Evolutionary conservation across 2,329 filamentous ascomycete genomes (phyloP), one percentile per base, ranked within the genome.

Genomic region (Pseudogymnoascus sp.): DNA sequence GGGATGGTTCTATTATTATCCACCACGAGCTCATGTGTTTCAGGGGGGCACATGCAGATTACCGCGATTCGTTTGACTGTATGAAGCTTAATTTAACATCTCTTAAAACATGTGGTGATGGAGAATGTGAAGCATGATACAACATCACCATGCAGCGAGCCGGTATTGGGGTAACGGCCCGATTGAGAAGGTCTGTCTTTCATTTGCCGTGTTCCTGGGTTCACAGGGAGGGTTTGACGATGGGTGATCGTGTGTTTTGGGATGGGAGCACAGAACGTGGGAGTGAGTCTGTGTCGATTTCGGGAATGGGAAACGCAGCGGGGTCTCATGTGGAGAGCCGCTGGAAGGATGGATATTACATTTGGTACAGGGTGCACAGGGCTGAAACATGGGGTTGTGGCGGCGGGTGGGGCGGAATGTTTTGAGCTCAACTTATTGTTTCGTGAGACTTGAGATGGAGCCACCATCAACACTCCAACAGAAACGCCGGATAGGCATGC

Each of bases 61-160:
- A 54, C 43, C 43, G 43, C 25, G 43, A 32, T 54, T 8, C 43
- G 25, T 54, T 54, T 54, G 43, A 54, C 43, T 30, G 43, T 54
- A 54, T 30, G 43, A 54, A 54, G 43, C 43, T 54, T 54, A 54
- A 54, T 54, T 54, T 32, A 54, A 54, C 43, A 54, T 32, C 25
- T 32, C n/a, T 54, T 54, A 32, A 32, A 54, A 54, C 25, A 18
- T 54, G 43, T 32, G 25, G 25, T 32, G 43, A 54, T 30, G 43
- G 43, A 54, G 43, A 54, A 54, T 25, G 43, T 54, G 43, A 54
- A 25, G 43, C 25, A 54, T 54, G 43, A 54, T 25, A 50, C 43
- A 50, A 30, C 43, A 28, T 11, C n/a, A 1, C n/a, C 43, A 50
- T 32, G 43, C 25, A 30, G 43, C n/a, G 9, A 32, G n/a, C 43